phyloP scores from a whole-genome alignment of 2,329 filamentous ascomycete genomes.

The Fusarium sublunatum region DNA sequence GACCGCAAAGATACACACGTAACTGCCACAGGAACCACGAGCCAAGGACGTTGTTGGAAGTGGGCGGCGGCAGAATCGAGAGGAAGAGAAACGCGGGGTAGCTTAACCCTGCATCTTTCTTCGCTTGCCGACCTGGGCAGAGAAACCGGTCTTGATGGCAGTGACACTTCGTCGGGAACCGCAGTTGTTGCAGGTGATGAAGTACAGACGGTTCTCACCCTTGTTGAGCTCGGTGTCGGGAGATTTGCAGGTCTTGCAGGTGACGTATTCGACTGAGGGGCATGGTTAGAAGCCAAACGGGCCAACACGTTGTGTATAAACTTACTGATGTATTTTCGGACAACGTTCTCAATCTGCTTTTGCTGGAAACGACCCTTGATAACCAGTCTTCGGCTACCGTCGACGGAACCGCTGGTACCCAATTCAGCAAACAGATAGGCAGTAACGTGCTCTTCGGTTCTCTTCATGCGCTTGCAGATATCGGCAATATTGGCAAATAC shows the following conservation, averaged over 20 bases:
- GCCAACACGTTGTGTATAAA: conserved; percentile 38
- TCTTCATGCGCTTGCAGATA: conserved; percentile 99
- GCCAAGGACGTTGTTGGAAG: conserved; percentile 15
- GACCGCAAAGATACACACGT: conserved; percentile 11
- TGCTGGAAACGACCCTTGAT: conserved; percentile 99
- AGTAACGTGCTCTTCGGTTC: conserved; percentile 96
- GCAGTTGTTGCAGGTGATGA: conserved; percentile 93
- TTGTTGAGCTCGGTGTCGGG: conserved; percentile 97
- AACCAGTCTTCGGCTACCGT: conserved; percentile 90
- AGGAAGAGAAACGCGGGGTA: conserved; percentile 10
- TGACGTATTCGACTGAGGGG: conserved; percentile 86
- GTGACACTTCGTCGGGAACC: conserved; percentile 88
- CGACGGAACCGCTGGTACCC: conserved; percentile 95
- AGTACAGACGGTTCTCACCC: conserved; percentile 98
- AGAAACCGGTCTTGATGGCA: conserved; percentile 99
- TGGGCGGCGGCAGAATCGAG: conserved; percentile 15
- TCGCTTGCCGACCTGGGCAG: conserved; percentile 98
- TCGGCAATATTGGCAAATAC: conserved; percentile 99
- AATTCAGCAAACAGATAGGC: conserved; percentile 97
- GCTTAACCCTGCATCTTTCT: conserved; percentile 88
- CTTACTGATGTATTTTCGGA: conserved; percentile 93
- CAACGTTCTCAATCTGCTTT: conserved; percentile 98
- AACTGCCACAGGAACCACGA: conserved; percentile 21
- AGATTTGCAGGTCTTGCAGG: conserved; percentile 97
- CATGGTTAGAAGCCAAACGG: conserved; percentile 46